Evolutionary conservation across 345 rosid species (phyloP).

Genomic region (Citrus trifoliata): DNA sequence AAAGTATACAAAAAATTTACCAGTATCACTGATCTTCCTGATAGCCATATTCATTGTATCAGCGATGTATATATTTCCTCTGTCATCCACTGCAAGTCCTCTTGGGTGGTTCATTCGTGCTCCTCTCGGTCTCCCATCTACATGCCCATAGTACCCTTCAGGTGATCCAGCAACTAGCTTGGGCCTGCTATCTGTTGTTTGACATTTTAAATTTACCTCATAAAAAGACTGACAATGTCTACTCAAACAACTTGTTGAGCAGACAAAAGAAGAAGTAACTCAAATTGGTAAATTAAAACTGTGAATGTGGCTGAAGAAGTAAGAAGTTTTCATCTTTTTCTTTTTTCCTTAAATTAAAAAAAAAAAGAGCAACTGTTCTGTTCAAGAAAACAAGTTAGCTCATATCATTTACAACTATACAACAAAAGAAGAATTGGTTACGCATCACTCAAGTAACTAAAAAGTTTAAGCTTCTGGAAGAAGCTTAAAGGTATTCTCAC

Average conservation of each 20-base stretch:
- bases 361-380: background rate
- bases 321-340: background rate
- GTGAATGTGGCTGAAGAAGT: background rate
- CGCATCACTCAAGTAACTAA: conserved; percentile 1
- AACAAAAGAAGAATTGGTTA: conserved; percentile 3
- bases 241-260: background rate
- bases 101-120: conserved; percentile 87
- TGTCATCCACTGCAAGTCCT: conserved; percentile 78
- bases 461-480: conserved; percentile 25
- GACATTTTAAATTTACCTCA: conserved; percentile 11
- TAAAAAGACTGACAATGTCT: background rate
- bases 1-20: conserved; percentile 27
- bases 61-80: conserved; percentile 91
- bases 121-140: conserved; percentile 79
- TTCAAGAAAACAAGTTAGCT: background rate
- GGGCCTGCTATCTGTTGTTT: conserved; percentile 76
- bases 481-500: conserved; percentile 12
- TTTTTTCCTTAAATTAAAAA: background rate
- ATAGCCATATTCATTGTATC: conserved; percentile 91
- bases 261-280: background rate
- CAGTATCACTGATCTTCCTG: conserved; percentile 89
- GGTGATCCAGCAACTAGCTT: conserved; percentile 84
- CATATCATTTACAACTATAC: background rate
- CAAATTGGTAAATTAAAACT: background rate
- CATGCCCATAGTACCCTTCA: conserved; percentile 84